Evolutionary conservation across 1,139 yeast species (phyloP).

Genomic region (Wickerhamomyces sp.): DNA sequence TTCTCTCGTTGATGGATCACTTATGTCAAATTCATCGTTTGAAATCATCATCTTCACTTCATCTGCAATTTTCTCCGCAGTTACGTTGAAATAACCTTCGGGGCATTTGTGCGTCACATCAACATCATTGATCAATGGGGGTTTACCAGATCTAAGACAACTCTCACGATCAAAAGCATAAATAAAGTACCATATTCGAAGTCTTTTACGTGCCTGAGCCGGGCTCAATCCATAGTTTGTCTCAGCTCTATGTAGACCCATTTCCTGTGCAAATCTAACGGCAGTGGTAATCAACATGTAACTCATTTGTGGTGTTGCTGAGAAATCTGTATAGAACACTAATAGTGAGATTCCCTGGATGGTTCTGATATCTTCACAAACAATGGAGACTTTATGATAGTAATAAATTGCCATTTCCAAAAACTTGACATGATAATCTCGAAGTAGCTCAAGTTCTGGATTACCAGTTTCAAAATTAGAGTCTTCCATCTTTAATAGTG

Average conservation of each 20-base stretch:
- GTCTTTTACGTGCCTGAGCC: slow-evolving; percentile 35
- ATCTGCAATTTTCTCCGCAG: neutral
- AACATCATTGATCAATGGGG: slow-evolving; percentile 48
- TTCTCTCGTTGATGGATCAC: neutral
- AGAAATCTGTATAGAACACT: slow-evolving; percentile 40
- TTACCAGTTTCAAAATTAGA: neutral
- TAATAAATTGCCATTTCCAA: slow-evolving; percentile 35
- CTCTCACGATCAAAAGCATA: slow-evolving; percentile 49
- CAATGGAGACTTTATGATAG: slow-evolving; percentile 41
- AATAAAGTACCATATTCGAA: slow-evolving; percentile 52
- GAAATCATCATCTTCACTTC: slow-evolving; percentile 1
- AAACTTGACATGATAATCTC: slow-evolving; percentile 7
- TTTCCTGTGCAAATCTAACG: slow-evolving; percentile 53
- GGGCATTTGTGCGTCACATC: slow-evolving; percentile 37
- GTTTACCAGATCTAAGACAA: slow-evolving; percentile 53
- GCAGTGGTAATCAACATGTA: slow-evolving; percentile 46
- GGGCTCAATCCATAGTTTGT: slow-evolving; percentile 34
- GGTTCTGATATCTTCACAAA: slow-evolving; percentile 47
- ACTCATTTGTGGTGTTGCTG: slow-evolving; percentile 38
- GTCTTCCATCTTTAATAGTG: slow-evolving; percentile 7
- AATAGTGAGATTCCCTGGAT: slow-evolving; percentile 46
- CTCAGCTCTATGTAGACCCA: slow-evolving; percentile 63
- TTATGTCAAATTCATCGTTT: neutral
- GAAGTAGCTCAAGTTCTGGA: neutral
- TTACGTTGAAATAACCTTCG: slow-evolving; percentile 2